phyloP scores from a whole-genome alignment of 306 rosid species.

The Notholithocarpus densiflorus region DNA sequence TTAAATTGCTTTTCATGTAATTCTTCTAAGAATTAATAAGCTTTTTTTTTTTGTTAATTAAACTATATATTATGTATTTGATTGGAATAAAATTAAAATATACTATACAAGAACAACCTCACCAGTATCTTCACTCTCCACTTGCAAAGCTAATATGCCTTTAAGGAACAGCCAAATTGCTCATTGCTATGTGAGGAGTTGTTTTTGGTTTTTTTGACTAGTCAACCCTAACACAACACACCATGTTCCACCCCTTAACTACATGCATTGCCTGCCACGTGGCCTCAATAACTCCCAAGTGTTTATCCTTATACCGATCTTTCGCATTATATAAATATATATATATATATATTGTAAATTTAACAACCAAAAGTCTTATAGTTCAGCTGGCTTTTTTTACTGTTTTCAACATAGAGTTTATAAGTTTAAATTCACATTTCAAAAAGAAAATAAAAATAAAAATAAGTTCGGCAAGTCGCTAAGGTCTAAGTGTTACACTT shows the following conservation, averaged over 20 bases:
- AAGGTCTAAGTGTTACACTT: too few relatives aligned
- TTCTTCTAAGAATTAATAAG: too few relatives aligned
- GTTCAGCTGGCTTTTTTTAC: rapidly evolving
- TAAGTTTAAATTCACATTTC: too few relatives aligned
- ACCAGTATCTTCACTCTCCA: not conserved
- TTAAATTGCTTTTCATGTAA: not conserved
- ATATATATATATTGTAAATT: too few relatives aligned
- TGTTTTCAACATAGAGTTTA: too few relatives aligned
- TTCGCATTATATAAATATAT: too few relatives aligned
- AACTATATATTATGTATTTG: not conserved
- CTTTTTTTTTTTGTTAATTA: too few relatives aligned
- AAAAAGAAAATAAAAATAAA: too few relatives aligned
- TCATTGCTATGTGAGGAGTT: not conserved
- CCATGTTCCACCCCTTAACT: conserved; percentile 8
- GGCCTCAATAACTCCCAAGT: not conserved
- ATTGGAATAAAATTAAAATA: not conserved
- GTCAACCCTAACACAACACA: conserved; percentile 14
- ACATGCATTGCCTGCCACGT: not conserved
- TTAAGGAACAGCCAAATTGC: conserved; percentile 6
- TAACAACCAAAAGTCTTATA: too few relatives aligned
- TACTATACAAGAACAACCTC: not conserved
- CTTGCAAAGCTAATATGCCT: too few relatives aligned
- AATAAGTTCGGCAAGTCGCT: too few relatives aligned
- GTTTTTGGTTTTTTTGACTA: conserved; percentile 17
- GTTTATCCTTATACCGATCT: not conserved